These are phyloP conservation scores for Pleurotus pulmonarius DNA, from an alignment of 768 basidiomycete species.

Conservation along the genomic window DNA sequence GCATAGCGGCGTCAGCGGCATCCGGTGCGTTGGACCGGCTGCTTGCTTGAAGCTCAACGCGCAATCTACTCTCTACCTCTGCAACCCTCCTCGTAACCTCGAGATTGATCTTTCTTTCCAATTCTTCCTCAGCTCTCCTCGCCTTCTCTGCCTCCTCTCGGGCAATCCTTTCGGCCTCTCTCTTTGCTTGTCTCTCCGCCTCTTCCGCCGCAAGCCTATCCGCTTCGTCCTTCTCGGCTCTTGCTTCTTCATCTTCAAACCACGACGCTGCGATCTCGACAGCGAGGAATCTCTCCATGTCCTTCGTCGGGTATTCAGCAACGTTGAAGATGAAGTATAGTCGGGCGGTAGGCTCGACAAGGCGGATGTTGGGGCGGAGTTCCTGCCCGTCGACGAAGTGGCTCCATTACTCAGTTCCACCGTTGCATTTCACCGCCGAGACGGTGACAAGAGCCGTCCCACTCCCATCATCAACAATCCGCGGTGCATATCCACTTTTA, in stretches of 20 bases:
- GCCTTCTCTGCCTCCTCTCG: background rate
- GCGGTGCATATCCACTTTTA: constrained; percentile 11
- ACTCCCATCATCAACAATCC: constrained; percentile 11
- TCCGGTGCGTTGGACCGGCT: background rate
- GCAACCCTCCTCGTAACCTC: background rate
- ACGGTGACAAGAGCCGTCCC: constrained; percentile 14
- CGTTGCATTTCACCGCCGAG: constrained; percentile 16
- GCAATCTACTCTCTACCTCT: background rate
- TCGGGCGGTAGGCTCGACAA: constrained; percentile 8
- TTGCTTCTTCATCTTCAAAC: constrained; percentile 2
- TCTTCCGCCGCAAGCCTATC: background rate
- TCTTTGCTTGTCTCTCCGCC: background rate
- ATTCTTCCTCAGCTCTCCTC: background rate
- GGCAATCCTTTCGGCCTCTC: background rate
- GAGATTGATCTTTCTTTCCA: background rate
- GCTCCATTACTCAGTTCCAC: constrained; percentile 17
- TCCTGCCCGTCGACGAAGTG: constrained; percentile 16
- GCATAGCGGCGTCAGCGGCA: background rate
- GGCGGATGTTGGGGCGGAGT: constrained; percentile 14
- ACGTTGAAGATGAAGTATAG: constrained; percentile 18
- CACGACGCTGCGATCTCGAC: constrained; percentile 16
- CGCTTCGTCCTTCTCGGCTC: background rate
- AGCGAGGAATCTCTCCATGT: constrained; percentile 13
- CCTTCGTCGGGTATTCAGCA: constrained; percentile 14
- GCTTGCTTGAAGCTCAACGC: background rate